Conservation (phyloP, 352 stramenopile species). For the Phytophthora pluvialis region DNA sequence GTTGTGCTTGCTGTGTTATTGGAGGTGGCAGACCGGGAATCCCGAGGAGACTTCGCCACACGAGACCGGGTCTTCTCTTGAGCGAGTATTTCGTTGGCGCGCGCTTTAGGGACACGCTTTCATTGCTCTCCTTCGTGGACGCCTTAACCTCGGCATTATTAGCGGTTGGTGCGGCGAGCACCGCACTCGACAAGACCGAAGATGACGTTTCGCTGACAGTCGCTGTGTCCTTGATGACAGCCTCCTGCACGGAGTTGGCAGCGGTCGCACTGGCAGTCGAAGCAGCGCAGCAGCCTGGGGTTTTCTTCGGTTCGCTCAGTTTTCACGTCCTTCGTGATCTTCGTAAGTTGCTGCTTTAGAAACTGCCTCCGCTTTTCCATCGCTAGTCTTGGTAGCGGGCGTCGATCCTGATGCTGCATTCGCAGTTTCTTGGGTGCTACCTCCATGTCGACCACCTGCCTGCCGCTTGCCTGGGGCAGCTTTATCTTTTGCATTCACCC, state of each 20-base stretch:
- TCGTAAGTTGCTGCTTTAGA: conserved; percentile 15
- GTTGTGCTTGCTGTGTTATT: background rate
- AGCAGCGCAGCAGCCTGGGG: background rate
- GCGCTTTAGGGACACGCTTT: background rate
- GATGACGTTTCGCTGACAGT: background rate
- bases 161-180: too few species aligned
- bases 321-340: conserved; percentile 4
- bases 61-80: conserved; percentile 4
- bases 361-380: conserved; percentile 6
- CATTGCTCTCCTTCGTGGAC: conserved; percentile 7
- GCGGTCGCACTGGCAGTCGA: background rate
- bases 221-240: conserved; percentile 3
- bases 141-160: too few species aligned
- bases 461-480: conserved; percentile 14
- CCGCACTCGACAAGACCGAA: conserved; percentile 7
- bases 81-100: background rate
- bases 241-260: conserved; percentile 9
- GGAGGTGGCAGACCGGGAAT: too few species aligned
- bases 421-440: conserved; percentile 1
- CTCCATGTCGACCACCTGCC: conserved; percentile 9
- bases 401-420: background rate
- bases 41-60: background rate
- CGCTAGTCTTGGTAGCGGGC: background rate
- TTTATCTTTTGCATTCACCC: conserved; percentile 53
- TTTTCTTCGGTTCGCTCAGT: background rate